Evolutionary conservation across 768 basidiomycete species (phyloP).

Genomic region (Holtermannia corniformis): DNA sequence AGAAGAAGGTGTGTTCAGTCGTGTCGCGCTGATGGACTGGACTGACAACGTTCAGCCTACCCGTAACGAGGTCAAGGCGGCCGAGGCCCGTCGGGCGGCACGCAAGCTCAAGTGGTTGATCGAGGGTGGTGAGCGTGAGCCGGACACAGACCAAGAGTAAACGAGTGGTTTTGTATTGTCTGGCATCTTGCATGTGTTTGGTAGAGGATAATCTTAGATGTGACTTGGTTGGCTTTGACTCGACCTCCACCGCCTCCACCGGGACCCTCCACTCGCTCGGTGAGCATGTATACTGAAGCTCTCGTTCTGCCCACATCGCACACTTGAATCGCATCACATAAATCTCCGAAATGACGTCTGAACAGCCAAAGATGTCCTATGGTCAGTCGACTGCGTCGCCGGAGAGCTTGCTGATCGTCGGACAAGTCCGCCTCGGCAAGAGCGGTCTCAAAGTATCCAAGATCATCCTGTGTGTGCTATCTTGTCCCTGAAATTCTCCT

Average conservation of each 20-base stretch:
- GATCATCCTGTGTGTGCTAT: constrained; percentile 55
- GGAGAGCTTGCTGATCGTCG: not conserved
- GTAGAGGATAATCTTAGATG: not conserved
- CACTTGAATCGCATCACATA: not conserved
- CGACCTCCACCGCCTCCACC: not conserved
- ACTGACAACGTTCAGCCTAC: constrained; percentile 19
- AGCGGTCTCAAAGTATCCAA: constrained; percentile 57
- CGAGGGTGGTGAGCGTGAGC: constrained; percentile 53
- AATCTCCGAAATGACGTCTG: not conserved
- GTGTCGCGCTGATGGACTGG: not conserved
- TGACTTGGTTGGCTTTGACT: not conserved
- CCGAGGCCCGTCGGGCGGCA: constrained; percentile 70
- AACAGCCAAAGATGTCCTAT: not conserved
- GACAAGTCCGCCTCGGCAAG: constrained; percentile 48
- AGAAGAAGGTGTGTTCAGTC: constrained; percentile 63
- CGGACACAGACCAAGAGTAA: constrained; percentile 36
- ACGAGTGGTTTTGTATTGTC: not conserved
- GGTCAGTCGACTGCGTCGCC: too few species aligned
- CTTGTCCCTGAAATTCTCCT: constrained; percentile 27
- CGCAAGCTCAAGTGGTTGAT: constrained; percentile 76
- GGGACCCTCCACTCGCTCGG: too few species aligned
- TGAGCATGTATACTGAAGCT: too few species aligned
- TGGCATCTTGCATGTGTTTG: not conserved
- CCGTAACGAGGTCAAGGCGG: constrained; percentile 59
- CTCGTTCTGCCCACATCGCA: too few species aligned